Base-by-base conservation (phyloP, 371 early-diverging fungal species). In the Syncephalastrum racemosum region DNA sequence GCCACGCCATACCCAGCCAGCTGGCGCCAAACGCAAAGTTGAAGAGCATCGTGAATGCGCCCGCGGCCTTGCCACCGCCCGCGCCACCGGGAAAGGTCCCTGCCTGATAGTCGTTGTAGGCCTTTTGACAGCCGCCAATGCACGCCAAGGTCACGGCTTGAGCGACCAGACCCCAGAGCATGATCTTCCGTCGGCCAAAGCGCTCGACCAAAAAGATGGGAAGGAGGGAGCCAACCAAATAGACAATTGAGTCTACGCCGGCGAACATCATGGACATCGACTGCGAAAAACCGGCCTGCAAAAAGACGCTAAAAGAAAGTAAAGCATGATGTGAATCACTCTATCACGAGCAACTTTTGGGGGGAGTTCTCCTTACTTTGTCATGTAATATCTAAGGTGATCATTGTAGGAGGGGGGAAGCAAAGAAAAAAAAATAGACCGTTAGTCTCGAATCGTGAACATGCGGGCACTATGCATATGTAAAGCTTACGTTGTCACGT, bases 1-100 rank as follows among this genome's bases (percentile, higher is more conserved):
- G n/a, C 48, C 25, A 48, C 23, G 22, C 16, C 41, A 71, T 64
- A 53, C 85, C 83, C 1, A 84, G 74, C 83, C 82, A 84, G 43
- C 81, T 71, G 46, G 79, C 68, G 52, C 82, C 77, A 62, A 83
- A 84, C 43, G 55, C 52, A 59, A 84, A 64, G 51, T 76, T 73
- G 42, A 67, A 73, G 14, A 73, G 50, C 69, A 72, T 72, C 12
- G 64, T 64, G 41, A 68, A 68, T 15, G 64, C 69, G 4, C 64
- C 62, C 6, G 63, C 66, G 40, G 46, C 62, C 13, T 27, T 56
- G 18, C 40, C 15, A 46, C 58, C 52, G 22, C 51, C 58, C 4
- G 50, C 42, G 39, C 19, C 18, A 10, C 36, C 36, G 14, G 23
- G 36, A 10, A 22, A 27, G 18, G 1, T 36, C n/a, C 53, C 53